These are phyloP conservation scores for Talaromyces funiculosus DNA, from an alignment of 2,329 filamentous ascomycete genomes.

Conservation along the genomic window DNA sequence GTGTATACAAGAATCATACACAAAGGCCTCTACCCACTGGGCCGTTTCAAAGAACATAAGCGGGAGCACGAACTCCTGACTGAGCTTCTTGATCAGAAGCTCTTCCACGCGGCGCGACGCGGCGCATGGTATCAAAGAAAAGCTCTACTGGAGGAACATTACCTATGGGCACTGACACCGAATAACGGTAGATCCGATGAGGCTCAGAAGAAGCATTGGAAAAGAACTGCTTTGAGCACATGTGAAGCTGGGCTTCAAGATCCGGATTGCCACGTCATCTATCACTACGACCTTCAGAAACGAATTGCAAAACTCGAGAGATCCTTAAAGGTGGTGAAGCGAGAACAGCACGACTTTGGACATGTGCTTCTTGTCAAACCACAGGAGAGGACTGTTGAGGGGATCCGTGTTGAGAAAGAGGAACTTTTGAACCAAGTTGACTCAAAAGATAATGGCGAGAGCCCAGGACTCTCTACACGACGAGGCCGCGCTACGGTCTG, in stretches of 20 bases:
- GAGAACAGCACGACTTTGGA: slow-evolving; percentile 86
- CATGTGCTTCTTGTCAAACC: slow-evolving; percentile 76
- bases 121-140: slow-evolving; percentile 96
- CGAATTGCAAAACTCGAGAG: slow-evolving; percentile 87
- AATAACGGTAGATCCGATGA: slow-evolving; percentile 48
- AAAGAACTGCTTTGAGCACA: slow-evolving; percentile 65
- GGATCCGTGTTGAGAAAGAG: slow-evolving; percentile 67
- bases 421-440: slow-evolving; percentile 14
- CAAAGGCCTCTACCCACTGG: slow-evolving; percentile 74
- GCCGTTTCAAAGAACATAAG: slow-evolving; percentile 72
- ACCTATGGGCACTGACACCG: slow-evolving; percentile 65
- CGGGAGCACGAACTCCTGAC: slow-evolving; percentile 68
- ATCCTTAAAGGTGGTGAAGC: slow-evolving; percentile 71
- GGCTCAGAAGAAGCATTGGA: slow-evolving; percentile 76
- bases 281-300: slow-evolving; percentile 92
- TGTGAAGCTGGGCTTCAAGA: slow-evolving; percentile 87
- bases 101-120: slow-evolving; percentile 79
- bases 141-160: slow-evolving; percentile 89
- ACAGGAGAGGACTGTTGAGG: slow-evolving; percentile 67
- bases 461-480: slow-evolving; percentile 18
- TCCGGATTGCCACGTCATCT: slow-evolving; percentile 80
- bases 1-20: slow-evolving; percentile 90
- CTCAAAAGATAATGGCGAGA: slow-evolving; percentile 15
- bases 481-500: slow-evolving; percentile 63
- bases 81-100: slow-evolving; percentile 70